Evolutionary conservation across 75 land plant species (phyloP), one percentile per base, ranked within the genome.

Genomic region (Selaginella moellendorffii): DNA sequence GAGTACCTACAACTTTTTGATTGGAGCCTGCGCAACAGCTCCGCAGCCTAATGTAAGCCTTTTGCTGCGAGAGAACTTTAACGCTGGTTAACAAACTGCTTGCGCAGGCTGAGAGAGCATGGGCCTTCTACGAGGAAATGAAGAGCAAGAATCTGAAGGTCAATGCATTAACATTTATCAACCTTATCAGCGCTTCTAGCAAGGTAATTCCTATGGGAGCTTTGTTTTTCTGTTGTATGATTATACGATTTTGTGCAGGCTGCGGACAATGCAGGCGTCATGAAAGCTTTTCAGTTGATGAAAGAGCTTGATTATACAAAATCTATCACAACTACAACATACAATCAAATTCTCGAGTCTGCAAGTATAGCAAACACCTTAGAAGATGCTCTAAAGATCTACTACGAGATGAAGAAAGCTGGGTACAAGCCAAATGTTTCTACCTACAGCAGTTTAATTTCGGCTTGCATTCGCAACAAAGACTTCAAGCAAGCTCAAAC

Each of bases 101-200:
- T 30, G 14, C 29, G 24, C 69, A 71, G 72, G 72, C 72, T 27
- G 22, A 63, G 61, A 71, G 65, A 51, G 72, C 72, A 65, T 71
- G 72, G 72, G 60, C 59, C 12, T 64, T 71, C 19, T 71, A 53
- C 51, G 72, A 71, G 31, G 72, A 71, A 29, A 71, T 71, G 72
- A 71, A 19, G 19, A 8, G 17, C 2, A 25, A 19, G 5, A 25
- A 25, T 56, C 23, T 56, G 8, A 21, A 8, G 9, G 25, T 24
- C 24, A 25, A 8, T 56, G 59, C 59, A 56, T 8, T 8, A 21
- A 56, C 59, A 8, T 56, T 9, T 24, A 56, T 56, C 24, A 56
- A 56, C 19, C 59, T 56, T 56, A 56, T 56, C 24, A 25, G 25
- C 8, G 59, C 59, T 2, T 56, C n/a, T 24, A 21, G 24, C n/a